Base-by-base conservation (phyloP, 768 basidiomycete species). In the Dentipellis fragilis region DNA sequence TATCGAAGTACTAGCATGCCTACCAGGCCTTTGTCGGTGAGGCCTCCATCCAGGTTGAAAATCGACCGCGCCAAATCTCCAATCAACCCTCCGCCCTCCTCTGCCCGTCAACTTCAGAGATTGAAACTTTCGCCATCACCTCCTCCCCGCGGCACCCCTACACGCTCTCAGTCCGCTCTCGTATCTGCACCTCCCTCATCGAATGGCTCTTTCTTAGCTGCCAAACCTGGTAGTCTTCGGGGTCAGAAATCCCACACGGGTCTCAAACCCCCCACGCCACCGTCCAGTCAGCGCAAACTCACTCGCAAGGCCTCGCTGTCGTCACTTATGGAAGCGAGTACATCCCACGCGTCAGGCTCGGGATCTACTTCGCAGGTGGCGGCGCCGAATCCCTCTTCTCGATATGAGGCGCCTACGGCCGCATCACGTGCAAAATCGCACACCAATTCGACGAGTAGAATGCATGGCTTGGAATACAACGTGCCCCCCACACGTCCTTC, bases 181-280 rank as follows among this genome's bases (percentile, higher is more conserved):
- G 74, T 79, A 49, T 72, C 71, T 54, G 72, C 80, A 60, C 73
- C 78, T 49, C 57, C 71, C 35, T 72, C 75, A 19, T 64, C 78
- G 45, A 76, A 81, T 35, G 73, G 74, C 39, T 76, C 81, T 10
- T 80, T 87, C 68, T 77, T 86, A 58, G 70, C 81, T 16, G 73
- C 80, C 42, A 90, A 88, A 69, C 81, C 85, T 56, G 82, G 80
- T 52, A 85, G 84, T 66, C 78, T 91, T 58, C 84, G 89, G 21
- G 84, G 83, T 17, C 89, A 91, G 72, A 91, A 91, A 65, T 90
- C 89, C 2, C 87, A 89, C 65, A 82, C 86, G 6, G 87, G 84
- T 38, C 78, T 91, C 54, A 90, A 91, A 65, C 82, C 84, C 2
- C 82, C 84, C 23, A 81, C 81, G 5, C 85, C 87, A 34, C 80